Conservation (phyloP, 495 filamentous ascomycete species). For the Aspergillus conjunctus region DNA sequence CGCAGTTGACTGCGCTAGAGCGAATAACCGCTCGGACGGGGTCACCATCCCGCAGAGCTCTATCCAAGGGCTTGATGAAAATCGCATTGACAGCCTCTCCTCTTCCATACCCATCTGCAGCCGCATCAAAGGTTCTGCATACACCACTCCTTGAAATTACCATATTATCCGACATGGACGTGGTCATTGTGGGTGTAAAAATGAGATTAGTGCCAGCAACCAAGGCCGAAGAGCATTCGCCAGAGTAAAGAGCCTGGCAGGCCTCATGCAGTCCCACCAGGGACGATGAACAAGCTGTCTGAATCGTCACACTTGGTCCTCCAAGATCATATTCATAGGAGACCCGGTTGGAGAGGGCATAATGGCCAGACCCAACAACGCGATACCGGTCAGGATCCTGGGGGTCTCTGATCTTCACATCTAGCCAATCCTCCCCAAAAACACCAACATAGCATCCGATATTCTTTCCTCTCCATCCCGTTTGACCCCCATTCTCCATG, state of each 20-base stretch:
- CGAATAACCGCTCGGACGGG: constrained; percentile 46
- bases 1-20: constrained; percentile 32
- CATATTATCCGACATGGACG: constrained; percentile 25
- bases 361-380: constrained; percentile 31
- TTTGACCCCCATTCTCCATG: constrained; percentile 22
- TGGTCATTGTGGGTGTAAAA: constrained; percentile 33
- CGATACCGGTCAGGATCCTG: not conserved
- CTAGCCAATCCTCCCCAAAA: constrained; percentile 38
- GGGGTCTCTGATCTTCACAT: constrained; percentile 21
- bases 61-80: constrained; percentile 32
- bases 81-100: constrained; percentile 53
- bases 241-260: constrained; percentile 28
- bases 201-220: constrained; percentile 45
- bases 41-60: constrained; percentile 35
- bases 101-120: constrained; percentile 63
- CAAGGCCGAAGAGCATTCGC: constrained; percentile 42
- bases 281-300: constrained; percentile 39
- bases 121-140: constrained; percentile 61
- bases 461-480: not conserved
- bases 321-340: constrained; percentile 36
- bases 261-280: constrained; percentile 36
- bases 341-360: constrained; percentile 34
- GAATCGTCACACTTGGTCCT: constrained; percentile 32
- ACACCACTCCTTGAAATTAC: constrained; percentile 23
- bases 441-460: constrained; percentile 49